A percentile compares a stretch with the other conserved stretches of the same genome.
Conservation (phyloP, 2,329 filamentous ascomycete species). For the Arthrobotrys pseudoclavata region DNA sequence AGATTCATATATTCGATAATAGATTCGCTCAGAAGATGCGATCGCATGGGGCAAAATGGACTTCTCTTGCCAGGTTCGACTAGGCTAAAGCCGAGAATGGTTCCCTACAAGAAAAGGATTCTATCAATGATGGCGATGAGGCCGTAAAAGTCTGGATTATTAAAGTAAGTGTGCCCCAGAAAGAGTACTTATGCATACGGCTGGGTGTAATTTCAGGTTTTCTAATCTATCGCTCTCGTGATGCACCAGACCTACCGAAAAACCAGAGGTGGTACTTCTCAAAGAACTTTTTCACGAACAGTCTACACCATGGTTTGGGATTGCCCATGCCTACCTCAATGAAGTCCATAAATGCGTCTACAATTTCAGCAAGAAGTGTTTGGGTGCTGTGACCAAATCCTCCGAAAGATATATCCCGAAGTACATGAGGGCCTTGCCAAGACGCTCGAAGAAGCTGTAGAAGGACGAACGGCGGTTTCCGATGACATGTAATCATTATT, state of each 20-base stretch:
- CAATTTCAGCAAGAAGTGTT: slow-evolving; percentile 26
- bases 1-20: slow-evolving; percentile 50
- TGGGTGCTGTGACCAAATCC: too few species aligned
- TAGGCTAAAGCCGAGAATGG: too few species aligned
- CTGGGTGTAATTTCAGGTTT: too few species aligned
- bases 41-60: slow-evolving; percentile 64
- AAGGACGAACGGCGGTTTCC: slow-evolving; percentile 64
- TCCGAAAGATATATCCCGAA: too few species aligned
- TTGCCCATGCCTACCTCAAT: slow-evolving; percentile 61
- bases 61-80: slow-evolving; percentile 11
- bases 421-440: too few species aligned
- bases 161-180: too few species aligned
- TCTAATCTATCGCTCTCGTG: too few species aligned
- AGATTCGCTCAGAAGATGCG: slow-evolving; percentile 63
- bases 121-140: too few species aligned
- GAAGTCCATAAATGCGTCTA: slow-evolving; percentile 41
- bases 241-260: slow-evolving; percentile 53
- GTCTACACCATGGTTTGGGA: slow-evolving; percentile 64
- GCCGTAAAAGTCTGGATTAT: too few species aligned
- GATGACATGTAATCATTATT: slow-evolving; percentile 66
- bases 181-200: too few species aligned
- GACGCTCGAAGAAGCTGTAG: slow-evolving; percentile 58
- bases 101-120: too few species aligned
- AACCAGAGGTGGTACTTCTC: slow-evolving; percentile 65
- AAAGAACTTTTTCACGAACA: slow-evolving; percentile 67